phyloP scores from a whole-genome alignment of 2,329 filamentous ascomycete species.

The Talaromyces sp. region DNA sequence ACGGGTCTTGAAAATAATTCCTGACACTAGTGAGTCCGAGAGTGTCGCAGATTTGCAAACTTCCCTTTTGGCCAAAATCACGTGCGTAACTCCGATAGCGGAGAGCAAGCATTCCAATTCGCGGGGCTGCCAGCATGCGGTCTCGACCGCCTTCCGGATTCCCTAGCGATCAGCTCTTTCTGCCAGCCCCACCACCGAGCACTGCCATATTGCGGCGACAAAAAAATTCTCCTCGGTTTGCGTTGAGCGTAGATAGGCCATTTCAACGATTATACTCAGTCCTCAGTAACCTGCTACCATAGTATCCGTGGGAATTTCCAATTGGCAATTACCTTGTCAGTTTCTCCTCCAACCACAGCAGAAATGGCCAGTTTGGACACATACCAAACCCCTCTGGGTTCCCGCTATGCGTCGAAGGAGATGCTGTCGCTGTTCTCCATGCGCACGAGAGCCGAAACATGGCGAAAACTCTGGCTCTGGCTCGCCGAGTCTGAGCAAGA shows the following conservation, averaged over 20 bases:
- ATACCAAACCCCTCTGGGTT: conserved; percentile 63
- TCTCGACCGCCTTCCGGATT: neutral
- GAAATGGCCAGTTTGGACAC: conserved; percentile 31
- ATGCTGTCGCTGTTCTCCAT: conserved; percentile 78
- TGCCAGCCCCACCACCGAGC: neutral
- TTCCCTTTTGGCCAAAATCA: too few relatives aligned
- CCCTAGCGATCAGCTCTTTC: too few relatives aligned
- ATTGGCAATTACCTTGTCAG: neutral
- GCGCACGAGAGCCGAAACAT: conserved; percentile 67
- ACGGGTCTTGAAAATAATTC: too few relatives aligned
- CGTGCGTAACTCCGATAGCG: too few relatives aligned
- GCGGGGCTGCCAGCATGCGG: neutral
- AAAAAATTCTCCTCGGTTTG: neutral
- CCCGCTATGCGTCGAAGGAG: conserved; percentile 55
- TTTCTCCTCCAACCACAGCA: neutral
- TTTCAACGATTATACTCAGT: neutral
- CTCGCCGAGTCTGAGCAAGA: conserved; percentile 78
- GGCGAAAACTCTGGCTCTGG: conserved; percentile 79
- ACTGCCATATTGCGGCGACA: neutral
- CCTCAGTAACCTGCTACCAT: neutral
- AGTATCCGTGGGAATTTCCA: neutral
- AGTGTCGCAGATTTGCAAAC: too few relatives aligned
- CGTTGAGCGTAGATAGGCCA: neutral
- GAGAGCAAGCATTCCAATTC: neutral
- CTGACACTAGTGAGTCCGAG: too few relatives aligned